Percentiles rank a stretch among this genome's conserved stretches.
Evolutionary conservation across 164 flowering plant genomes (phyloP).

Genomic region (Vitis labrusca): DNA sequence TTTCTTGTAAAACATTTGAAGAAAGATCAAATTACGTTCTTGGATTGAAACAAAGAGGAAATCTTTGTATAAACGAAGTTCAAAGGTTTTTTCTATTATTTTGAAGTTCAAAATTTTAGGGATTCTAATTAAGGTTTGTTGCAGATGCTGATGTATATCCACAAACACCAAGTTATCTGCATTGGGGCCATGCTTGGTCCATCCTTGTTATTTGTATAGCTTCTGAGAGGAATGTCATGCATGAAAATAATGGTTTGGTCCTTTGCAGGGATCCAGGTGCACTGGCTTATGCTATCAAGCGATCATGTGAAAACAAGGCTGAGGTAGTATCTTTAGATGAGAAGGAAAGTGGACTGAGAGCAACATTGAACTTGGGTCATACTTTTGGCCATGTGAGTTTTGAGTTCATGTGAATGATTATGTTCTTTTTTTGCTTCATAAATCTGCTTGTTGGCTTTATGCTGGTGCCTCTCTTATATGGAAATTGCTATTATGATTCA

Average conservation of each 20-base stretch:
- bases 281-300: conserved; percentile 88
- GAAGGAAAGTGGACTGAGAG: conserved; percentile 93
- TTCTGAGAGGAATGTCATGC: background rate
- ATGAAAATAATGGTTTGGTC: background rate
- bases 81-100: no score
- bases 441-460: conserved; percentile 1
- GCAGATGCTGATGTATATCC: no score
- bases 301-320: conserved; percentile 98
- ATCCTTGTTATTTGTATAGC: background rate
- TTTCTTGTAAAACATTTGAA: background rate
- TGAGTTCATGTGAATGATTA: background rate
- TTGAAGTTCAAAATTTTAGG: no score
- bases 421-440: background rate
- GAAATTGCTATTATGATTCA: no score
- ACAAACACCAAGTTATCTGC: background rate
- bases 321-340: conserved; percentile 96
- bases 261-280: conserved; percentile 80
- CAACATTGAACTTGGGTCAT: conserved; percentile 95
- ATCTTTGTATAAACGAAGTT: no score
- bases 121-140: no score
- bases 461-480: no score
- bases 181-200: background rate
- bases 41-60: no score
- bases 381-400: conserved; percentile 96
- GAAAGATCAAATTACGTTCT: background rate